phyloP scores from a whole-genome alignment of 768 basidiomycete species.

The Leucosporidium scottii region DNA sequence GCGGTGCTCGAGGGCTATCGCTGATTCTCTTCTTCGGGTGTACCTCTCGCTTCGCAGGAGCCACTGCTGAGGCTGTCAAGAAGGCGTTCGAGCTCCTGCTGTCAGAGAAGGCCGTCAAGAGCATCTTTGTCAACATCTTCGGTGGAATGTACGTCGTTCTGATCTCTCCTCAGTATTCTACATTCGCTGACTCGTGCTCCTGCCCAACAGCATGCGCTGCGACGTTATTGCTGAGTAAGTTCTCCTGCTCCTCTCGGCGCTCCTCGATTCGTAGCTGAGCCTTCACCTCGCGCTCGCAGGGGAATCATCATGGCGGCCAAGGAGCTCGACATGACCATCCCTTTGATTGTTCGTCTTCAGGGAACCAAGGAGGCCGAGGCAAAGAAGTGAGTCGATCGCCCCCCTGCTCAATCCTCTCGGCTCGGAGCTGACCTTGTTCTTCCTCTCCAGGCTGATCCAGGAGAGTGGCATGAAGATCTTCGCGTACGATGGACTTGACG shows the following conservation, averaged over 20 bases:
- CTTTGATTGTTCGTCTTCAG: conserved; percentile 87
- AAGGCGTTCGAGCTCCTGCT: conserved; percentile 96
- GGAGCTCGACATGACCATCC: conserved; percentile 75
- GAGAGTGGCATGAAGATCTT: conserved; percentile 83
- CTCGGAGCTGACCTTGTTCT: conserved; percentile 25
- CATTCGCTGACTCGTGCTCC: background rate
- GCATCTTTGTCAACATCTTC: conserved; percentile 98
- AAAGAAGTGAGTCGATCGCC: conserved; percentile 63
- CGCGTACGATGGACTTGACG: conserved; percentile 86
- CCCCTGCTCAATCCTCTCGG: conserved; percentile 14
- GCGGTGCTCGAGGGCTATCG: conserved; percentile 3
- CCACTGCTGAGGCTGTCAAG: conserved; percentile 98
- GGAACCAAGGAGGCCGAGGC: conserved; percentile 96
- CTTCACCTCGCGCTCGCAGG: conserved; percentile 31
- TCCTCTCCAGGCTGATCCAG: conserved; percentile 70
- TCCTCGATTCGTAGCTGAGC: background rate
- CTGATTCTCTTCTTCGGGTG: conserved; percentile 42
- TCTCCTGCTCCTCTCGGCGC: background rate
- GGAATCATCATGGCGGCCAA: conserved; percentile 97
- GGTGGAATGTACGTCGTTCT: conserved; percentile 53
- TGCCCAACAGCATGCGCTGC: conserved; percentile 88
- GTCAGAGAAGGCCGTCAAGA: conserved; percentile 84
- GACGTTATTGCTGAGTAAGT: conserved; percentile 80
- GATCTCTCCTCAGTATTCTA: too few relatives aligned
- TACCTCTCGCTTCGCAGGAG: conserved; percentile 50